Conservation (phyloP, 2,329 filamentous ascomycete genomes). For the Scedosporium minutisporum region DNA sequence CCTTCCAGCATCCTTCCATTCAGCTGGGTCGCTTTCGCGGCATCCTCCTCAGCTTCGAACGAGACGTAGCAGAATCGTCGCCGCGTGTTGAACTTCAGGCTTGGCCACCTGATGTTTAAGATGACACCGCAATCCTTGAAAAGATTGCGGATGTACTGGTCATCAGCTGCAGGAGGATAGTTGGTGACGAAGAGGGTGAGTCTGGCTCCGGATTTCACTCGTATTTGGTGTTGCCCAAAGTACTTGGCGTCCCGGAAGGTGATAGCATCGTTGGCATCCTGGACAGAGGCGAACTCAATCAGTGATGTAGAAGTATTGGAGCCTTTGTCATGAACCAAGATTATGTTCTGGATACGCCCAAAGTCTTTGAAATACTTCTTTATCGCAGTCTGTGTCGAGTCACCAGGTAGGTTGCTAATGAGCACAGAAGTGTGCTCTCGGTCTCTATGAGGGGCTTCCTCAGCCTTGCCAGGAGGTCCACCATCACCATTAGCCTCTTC, state of each 20-base stretch:
- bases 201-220: conserved; percentile 63
- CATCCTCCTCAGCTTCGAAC: conserved; percentile 62
- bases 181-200: conserved; percentile 87
- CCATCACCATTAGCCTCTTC: conserved; percentile 22
- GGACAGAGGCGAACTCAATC: conserved; percentile 73
- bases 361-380: conserved; percentile 89
- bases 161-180: conserved; percentile 69
- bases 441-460: conserved; percentile 56
- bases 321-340: conserved; percentile 52
- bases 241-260: conserved; percentile 73
- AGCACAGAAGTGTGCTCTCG: conserved; percentile 83
- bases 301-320: conserved; percentile 58
- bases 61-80: conserved; percentile 94
- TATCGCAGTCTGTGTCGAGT: conserved; percentile 61
- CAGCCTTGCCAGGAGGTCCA: conserved; percentile 18
- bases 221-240: conserved; percentile 63
- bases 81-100: conserved; percentile 77
- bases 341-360: conserved; percentile 72
- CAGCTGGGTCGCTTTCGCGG: conserved; percentile 61
- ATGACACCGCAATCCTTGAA: conserved; percentile 74
- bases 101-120: conserved; percentile 79
- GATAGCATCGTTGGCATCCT: conserved; percentile 77
- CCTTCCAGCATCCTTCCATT: conserved; percentile 62
- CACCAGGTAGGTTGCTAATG: conserved; percentile 63
- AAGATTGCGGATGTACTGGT: conserved; percentile 56